Evolutionary conservation across 805 yeast species (phyloP).

Genomic region (Danielozyma ontarioensis): DNA sequence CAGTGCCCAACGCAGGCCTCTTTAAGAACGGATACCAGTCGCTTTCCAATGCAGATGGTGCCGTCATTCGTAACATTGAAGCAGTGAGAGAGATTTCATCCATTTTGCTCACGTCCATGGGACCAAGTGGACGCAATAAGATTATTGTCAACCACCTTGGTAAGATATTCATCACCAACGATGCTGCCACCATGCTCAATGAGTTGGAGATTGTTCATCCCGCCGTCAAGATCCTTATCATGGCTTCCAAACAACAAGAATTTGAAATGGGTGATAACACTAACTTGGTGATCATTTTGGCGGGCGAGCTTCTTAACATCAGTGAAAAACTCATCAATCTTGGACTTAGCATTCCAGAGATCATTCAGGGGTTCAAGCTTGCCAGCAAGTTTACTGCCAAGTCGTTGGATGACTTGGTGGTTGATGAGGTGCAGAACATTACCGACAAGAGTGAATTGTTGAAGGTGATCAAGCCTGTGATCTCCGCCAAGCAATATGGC

Average conservation of each 20-base stretch:
- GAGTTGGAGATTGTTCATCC: slow-evolving; percentile 96
- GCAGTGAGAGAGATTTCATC: slow-evolving; percentile 92
- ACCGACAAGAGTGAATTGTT: slow-evolving; percentile 49
- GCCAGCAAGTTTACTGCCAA: slow-evolving; percentile 75
- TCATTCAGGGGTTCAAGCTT: slow-evolving; percentile 84
- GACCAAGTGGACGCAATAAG: slow-evolving; percentile 97
- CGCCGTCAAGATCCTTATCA: slow-evolving; percentile 89
- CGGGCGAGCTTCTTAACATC: slow-evolving; percentile 84
- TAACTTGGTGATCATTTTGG: slow-evolving; percentile 83
- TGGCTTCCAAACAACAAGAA: slow-evolving; percentile 97
- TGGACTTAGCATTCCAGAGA: slow-evolving; percentile 89
- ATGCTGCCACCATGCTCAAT: slow-evolving; percentile 95
- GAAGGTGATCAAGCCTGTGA: slow-evolving; percentile 79
- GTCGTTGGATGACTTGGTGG: slow-evolving; percentile 60
- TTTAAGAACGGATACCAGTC: slow-evolving; percentile 94
- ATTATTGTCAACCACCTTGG: slow-evolving; percentile 86
- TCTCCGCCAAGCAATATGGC: slow-evolving; percentile 92
- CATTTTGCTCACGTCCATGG: slow-evolving; percentile 91
- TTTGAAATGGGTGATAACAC: slow-evolving; percentile 97
- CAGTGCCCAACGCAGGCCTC: slow-evolving; percentile 87
- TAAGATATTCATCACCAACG: slow-evolving; percentile 85
- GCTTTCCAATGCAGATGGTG: slow-evolving; percentile 88
- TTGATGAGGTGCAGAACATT: slow-evolving; percentile 58
- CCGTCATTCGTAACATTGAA: slow-evolving; percentile 83
- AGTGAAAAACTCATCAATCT: slow-evolving; percentile 80